phyloP scores from a whole-genome alignment of 345 rosid genomes.

The Brassica juncea region DNA sequence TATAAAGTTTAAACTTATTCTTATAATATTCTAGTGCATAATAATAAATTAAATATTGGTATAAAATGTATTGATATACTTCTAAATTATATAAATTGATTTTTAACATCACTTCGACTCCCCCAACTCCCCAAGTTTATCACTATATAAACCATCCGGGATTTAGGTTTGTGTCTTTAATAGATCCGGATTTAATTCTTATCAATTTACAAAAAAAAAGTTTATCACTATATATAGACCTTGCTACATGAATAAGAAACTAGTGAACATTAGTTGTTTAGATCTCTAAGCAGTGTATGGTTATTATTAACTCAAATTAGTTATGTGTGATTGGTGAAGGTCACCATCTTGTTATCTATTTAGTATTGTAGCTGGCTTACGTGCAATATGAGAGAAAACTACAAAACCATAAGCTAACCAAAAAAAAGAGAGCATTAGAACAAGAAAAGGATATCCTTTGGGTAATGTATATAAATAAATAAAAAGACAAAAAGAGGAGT shows the following conservation, averaged over 20 bases:
- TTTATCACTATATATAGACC: not conserved
- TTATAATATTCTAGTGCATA: not conserved
- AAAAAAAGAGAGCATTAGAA: not conserved
- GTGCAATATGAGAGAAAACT: not conserved
- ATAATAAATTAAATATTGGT: not conserved
- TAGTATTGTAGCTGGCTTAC: not conserved
- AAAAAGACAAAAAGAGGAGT: constrained; percentile 8
- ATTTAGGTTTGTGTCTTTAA: too few relatives aligned
- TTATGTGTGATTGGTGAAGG: not conserved
- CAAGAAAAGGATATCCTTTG: constrained; percentile 2
- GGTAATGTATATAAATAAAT: not conserved
- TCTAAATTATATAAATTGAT: not conserved
- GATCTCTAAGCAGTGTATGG: not conserved
- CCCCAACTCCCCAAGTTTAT: too few relatives aligned
- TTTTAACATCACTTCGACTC: too few relatives aligned
- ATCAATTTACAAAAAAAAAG: too few relatives aligned
- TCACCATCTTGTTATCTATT: not conserved
- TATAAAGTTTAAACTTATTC: not conserved
- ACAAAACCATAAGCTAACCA: not conserved
- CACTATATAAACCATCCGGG: too few relatives aligned
- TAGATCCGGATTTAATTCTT: too few relatives aligned
- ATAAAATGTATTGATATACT: not conserved
- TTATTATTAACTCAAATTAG: not conserved
- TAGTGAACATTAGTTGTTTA: not conserved
- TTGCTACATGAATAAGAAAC: not conserved